Evolutionary conservation across 2,329 filamentous ascomycete species (phyloP).

Genomic region (Triangularia verruculosa): DNA sequence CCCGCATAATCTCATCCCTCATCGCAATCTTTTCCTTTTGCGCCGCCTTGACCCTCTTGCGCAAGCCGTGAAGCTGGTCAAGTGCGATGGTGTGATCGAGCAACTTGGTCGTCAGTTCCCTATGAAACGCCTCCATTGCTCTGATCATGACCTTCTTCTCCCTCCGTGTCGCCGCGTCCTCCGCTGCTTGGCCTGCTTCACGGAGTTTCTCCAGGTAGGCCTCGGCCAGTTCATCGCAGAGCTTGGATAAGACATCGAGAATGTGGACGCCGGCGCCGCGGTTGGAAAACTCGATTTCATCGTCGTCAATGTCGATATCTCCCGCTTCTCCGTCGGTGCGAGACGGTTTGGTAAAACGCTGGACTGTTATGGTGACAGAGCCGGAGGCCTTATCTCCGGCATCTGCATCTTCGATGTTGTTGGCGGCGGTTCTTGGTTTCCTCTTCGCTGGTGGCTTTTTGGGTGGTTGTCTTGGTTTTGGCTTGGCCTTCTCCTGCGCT

Average conservation of each 20-base stretch:
- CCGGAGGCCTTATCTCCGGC: constrained; percentile 27
- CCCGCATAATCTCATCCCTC: constrained; percentile 57
- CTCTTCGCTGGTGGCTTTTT: constrained; percentile 19
- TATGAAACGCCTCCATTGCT: constrained; percentile 56
- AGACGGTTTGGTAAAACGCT: constrained; percentile 56
- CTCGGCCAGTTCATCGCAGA: constrained; percentile 60
- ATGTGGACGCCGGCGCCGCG: constrained; percentile 54
- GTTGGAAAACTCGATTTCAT: constrained; percentile 53
- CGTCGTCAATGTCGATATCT: constrained; percentile 42
- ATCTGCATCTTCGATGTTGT: constrained; percentile 22
- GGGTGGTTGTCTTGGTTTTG: constrained; percentile 11
- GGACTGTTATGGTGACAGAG: constrained; percentile 56
- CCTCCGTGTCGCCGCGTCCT: constrained; percentile 47
- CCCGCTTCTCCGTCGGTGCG: constrained; percentile 40
- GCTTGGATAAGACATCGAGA: constrained; percentile 59
- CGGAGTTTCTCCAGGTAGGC: constrained; percentile 47
- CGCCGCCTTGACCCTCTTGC: constrained; percentile 54
- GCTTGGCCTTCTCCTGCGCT: constrained; percentile 8
- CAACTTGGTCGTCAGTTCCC: constrained; percentile 54
- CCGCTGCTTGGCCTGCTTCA: constrained; percentile 41
- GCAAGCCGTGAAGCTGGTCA: constrained; percentile 56
- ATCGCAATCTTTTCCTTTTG: constrained; percentile 56
- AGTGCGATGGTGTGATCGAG: constrained; percentile 61
- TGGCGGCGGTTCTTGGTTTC: constrained; percentile 11
- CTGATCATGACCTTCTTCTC: constrained; percentile 54